Percentiles rank a stretch among this genome's conserved stretches.
phyloP scores from a whole-genome alignment of 2,329 filamentous ascomycete genomes.

The Echinosphaeria canescens region DNA sequence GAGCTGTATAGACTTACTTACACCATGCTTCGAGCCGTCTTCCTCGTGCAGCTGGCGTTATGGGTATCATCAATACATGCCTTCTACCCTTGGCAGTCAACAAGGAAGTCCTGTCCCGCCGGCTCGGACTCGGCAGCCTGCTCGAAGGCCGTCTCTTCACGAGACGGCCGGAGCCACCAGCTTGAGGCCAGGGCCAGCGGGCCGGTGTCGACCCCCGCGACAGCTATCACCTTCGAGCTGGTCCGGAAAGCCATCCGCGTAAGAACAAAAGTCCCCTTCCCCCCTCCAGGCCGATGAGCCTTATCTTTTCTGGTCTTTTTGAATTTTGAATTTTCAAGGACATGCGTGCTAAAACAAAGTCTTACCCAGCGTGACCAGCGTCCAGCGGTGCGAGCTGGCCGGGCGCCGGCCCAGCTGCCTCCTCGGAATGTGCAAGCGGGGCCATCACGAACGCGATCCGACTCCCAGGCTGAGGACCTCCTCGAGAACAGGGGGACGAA shows the following conservation, averaged over 20 bases:
- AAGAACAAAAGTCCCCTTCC: constrained; percentile 5
- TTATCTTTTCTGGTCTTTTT: too few relatives aligned
- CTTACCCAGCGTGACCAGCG: constrained; percentile 7
- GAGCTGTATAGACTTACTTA: too few relatives aligned
- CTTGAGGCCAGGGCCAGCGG: not conserved
- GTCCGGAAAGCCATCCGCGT: constrained; percentile 14
- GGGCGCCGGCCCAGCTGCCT: constrained; percentile 14
- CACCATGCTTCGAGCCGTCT: constrained; percentile 17
- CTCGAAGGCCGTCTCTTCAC: too few relatives aligned
- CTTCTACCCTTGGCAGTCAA: constrained; percentile 23
- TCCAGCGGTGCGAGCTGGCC: constrained; percentile 13
- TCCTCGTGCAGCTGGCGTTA: constrained; percentile 23
- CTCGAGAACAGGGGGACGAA: constrained; percentile 20
- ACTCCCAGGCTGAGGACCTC: too few relatives aligned
- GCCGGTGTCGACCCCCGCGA: constrained; percentile 1
- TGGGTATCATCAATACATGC: constrained; percentile 21
- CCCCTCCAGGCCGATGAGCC: too few relatives aligned
- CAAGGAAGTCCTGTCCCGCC: too few relatives aligned
- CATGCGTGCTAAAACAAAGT: too few relatives aligned
- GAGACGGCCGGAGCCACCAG: too few relatives aligned
- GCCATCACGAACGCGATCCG: too few relatives aligned
- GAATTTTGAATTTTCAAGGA: too few relatives aligned
- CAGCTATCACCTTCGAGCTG: constrained; percentile 13
- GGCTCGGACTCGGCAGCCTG: too few relatives aligned
- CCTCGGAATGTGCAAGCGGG: constrained; percentile 21